phyloP scores from a whole-genome alignment of 495 filamentous ascomycete species.

The Neurospora tetrasperma region DNA sequence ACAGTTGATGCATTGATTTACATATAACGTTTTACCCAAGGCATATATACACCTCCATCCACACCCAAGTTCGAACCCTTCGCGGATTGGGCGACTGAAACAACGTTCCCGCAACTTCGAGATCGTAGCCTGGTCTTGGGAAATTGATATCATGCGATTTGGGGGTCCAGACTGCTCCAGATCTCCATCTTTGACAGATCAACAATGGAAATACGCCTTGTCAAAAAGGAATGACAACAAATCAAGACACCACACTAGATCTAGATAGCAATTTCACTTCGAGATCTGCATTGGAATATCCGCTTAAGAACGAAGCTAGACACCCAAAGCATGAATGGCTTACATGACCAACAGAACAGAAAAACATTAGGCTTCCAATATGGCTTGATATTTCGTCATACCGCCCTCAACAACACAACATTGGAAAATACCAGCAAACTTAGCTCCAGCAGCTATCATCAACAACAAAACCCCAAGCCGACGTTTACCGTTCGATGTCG shows the following conservation, averaged over 20 bases:
- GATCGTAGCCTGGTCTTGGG: not conserved
- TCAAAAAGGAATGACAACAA: not conserved
- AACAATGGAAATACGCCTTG: not conserved
- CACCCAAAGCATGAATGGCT: too few relatives aligned
- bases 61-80: too few relatives aligned
- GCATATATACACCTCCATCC: not conserved
- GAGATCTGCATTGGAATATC: not conserved
- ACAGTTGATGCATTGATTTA: not conserved
- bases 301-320: too few relatives aligned
- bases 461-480: too few relatives aligned
- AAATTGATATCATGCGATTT: not conserved
- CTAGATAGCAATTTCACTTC: not conserved
- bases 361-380: too few relatives aligned
- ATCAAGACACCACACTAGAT: not conserved
- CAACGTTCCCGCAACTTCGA: too few relatives aligned
- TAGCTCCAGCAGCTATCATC: too few relatives aligned
- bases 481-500: too few relatives aligned
- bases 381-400: too few relatives aligned
- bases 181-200: not conserved
- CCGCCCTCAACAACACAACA: too few relatives aligned
- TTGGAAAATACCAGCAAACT: accelerated
- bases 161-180: not conserved
- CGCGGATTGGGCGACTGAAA: too few relatives aligned
- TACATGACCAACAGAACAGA: too few relatives aligned
- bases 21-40: not conserved